Evolutionary conservation across 2,329 filamentous ascomycete genomes (phyloP), one percentile per base, ranked within the genome.

Genomic region (Botryosphaeria dothidea): DNA sequence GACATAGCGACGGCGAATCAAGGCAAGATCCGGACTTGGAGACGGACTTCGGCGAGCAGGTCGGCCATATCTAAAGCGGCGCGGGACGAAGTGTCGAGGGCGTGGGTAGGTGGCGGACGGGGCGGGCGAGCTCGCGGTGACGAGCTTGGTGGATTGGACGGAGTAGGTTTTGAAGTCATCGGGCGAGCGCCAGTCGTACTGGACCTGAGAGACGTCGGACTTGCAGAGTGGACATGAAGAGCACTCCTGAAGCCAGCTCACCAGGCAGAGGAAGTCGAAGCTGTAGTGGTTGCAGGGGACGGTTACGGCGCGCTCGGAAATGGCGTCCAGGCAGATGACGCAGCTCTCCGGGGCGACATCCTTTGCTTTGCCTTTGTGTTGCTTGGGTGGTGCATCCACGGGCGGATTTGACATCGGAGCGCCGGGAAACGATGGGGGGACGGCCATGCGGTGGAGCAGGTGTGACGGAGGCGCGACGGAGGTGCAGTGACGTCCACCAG

Each of bases 251-350:
- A 96, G 81, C 93, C 94, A 97, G 77, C 85, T 93, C 23, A 89
- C 79, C 5, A 97, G 85, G 76, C 93, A 98, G 13, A 92, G 76
- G 73, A 93, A 96, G 81, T 97, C 93, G 75, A 96, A 97, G 69
- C 88, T 87, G 65, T 82, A 79, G 80, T 98, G 93, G 46, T 86
- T 84, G 81, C 93, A 98, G 7, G 93, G 93, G 21, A 85, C 80
- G 7, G 91, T 86, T 58, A 89, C 82, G 68, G 91, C 92, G 61
- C 86, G 80, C 71, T 95, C 91, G 9, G 87, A 86, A 72, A 97
- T 83, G 62, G 80, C 73, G 65, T 94, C 91, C 67, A 97, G 87
- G 77, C 93, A 98, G 76, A 98, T 95, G 68, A 96, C 92, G 77
- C 93, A 97, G 72, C 84, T 87, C 68, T 84, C 80, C 9, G 41